Evolutionary conservation across 306 rosid species (phyloP), one percentile per base, ranked within the genome.

Genomic region (Abrus precatorius): DNA sequence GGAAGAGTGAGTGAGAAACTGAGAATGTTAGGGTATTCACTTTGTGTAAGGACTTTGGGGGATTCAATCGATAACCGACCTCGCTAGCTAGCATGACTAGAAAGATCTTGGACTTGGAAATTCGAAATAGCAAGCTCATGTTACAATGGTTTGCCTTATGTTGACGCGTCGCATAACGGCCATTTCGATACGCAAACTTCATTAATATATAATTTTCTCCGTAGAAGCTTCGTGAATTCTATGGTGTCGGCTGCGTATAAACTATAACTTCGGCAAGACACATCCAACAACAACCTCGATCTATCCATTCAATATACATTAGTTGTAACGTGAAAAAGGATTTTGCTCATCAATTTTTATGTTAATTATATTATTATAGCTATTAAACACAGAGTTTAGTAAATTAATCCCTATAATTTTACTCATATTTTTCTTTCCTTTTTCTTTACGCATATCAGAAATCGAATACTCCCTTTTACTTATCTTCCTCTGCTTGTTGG

Each of bases 31-130:
- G 54, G 38, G 0, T 13, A 60, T 44, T 75, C 60, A 45, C 27
- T 60, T 32, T 60, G 11, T 3, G 34, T 36, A 27, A 38, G 20
- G 53, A 5, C 66, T 20, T 72, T 10, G 40, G 67, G 32, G 30
- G 69, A 74, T 74, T 74, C 69, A 53, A 65, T 7, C 10, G 45
- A 9, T 52, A 66, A 67, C 82, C 82, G 48, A 9, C 82, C 69
- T 78, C 68, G 69, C 40, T 78, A 78, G 69, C 40, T 78, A 38
- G 55, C 41, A 33, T 14, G 10, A 4, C 38, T 49, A 62, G 62
- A 34, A 49, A 9, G 60, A 62, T 7, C 11, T 75, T 30, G 34
- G 11, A n/a, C 5, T 2, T 4, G 0, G 20, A 20, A 20, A 20
- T 20, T 52, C 30, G 32, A 77, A 65, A 53, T 33, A n/a, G 28